These are phyloP conservation scores for Melaleuca quinquenervia DNA, from an alignment of 345 rosid species.

Conservation along the genomic window DNA sequence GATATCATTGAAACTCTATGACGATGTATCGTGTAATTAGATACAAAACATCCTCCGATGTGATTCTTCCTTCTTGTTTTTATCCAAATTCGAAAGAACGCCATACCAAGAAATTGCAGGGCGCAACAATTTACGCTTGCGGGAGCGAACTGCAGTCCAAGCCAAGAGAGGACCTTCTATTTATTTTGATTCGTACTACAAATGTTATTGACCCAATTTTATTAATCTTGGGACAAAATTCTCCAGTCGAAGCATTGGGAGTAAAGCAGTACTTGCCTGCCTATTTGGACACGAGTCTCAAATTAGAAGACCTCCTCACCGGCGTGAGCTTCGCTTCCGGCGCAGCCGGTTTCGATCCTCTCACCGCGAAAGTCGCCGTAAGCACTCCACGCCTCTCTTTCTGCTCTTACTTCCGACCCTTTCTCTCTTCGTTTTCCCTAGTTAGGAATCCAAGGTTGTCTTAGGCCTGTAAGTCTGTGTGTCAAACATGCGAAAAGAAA, in stretches of 20 bases:
- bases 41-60: background rate
- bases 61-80: background rate
- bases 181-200: background rate
- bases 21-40: background rate
- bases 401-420: background rate
- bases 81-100: background rate
- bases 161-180: background rate
- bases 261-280: conserved; percentile 41
- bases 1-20: background rate
- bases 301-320: conserved; percentile 40
- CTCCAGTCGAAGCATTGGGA: conserved; percentile 38
- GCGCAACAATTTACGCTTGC: background rate
- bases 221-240: background rate
- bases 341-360: conserved; percentile 44
- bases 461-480: background rate
- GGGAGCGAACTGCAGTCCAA: too few species aligned
- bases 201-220: background rate
- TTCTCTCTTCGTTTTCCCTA: background rate
- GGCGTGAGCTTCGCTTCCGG: conserved; percentile 64
- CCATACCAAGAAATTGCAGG: background rate
- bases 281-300: conserved; percentile 36
- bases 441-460: background rate
- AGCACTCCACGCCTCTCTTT: background rate
- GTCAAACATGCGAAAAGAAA: background rate
- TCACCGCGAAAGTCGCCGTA: conserved; percentile 29